Percentiles rank a stretch among this genome's conserved stretches.
Conservation (phyloP, 2,329 filamentous ascomycete genomes). For the Fusarium albosuccineum region DNA sequence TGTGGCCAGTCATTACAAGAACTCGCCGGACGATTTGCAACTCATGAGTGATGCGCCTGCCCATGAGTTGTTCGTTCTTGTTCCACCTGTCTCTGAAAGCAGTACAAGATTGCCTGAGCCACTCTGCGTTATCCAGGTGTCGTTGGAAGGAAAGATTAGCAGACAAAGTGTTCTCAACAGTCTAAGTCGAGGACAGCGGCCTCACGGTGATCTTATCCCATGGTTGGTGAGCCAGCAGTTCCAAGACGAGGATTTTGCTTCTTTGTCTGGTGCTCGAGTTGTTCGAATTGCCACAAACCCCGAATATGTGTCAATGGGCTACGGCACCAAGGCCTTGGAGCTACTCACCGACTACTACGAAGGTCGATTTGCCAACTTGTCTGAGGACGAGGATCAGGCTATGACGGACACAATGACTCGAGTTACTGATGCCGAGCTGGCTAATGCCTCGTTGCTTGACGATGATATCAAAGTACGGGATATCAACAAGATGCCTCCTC, state of each 20-base stretch:
- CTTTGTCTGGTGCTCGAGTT: constrained; percentile 89
- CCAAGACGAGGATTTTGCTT: constrained; percentile 96
- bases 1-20: constrained; percentile 98
- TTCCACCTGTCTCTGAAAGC: constrained; percentile 84
- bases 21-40: constrained; percentile 97
- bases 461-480: constrained; percentile 93
- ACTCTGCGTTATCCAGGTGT: constrained; percentile 93
- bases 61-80: constrained; percentile 94
- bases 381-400: constrained; percentile 73
- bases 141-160: constrained; percentile 95
- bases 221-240: constrained; percentile 99
- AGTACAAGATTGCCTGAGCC: constrained; percentile 88
- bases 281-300: constrained; percentile 97
- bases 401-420: constrained; percentile 77
- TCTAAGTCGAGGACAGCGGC: constrained; percentile 87
- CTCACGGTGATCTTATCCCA: constrained; percentile 93
- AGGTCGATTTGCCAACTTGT: constrained; percentile 87
- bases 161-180: constrained; percentile 91
- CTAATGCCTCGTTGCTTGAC: constrained; percentile 79
- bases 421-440: constrained; percentile 85
- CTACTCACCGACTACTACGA: constrained; percentile 94
- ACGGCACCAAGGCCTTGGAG: constrained; percentile 88
- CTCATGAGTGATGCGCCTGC: constrained; percentile 98
- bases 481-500: constrained; percentile 89
- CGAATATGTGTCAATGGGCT: constrained; percentile 92